A percentile compares a stretch with the other conserved stretches of the same genome.
phyloP scores from a whole-genome alignment of 2,329 filamentous ascomycete genomes.

The Aciculosporium take region DNA sequence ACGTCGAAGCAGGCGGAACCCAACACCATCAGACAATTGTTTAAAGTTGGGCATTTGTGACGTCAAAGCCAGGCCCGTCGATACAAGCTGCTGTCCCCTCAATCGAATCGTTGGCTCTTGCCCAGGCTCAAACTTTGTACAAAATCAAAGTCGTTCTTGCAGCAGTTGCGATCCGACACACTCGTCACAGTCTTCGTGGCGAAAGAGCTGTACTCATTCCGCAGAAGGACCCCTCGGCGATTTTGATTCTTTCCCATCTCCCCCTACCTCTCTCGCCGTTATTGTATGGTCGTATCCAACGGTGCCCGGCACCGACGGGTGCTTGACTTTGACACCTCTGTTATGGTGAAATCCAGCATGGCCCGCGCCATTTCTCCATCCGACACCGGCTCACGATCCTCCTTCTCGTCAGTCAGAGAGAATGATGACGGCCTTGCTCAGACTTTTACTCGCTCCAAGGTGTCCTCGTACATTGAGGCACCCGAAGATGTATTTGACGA shows the following conservation, averaged over 20 bases:
- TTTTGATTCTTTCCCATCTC: background rate
- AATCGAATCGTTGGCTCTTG: background rate
- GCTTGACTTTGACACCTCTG: constrained; percentile 21
- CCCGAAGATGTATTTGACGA: constrained; percentile 39
- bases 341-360: constrained; percentile 23
- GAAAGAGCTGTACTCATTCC: background rate
- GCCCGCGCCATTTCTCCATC: constrained; percentile 22
- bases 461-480: constrained; percentile 40
- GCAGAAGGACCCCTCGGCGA: background rate
- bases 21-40: background rate
- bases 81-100: background rate
- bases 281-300: constrained; percentile 16
- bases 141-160: background rate
- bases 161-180: background rate
- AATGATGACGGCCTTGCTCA: constrained; percentile 44
- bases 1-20: background rate
- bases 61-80: background rate
- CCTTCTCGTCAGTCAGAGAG: constrained; percentile 49
- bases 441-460: constrained; percentile 48
- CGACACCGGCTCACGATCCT: constrained; percentile 33
- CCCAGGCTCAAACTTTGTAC: background rate
- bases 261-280: constrained; percentile 3
- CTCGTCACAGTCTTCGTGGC: background rate
- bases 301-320: constrained; percentile 15
- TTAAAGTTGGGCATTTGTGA: background rate